Conservation (phyloP, 2,329 filamentous ascomycete genomes). For the Trichoderma asperellum region DNA sequence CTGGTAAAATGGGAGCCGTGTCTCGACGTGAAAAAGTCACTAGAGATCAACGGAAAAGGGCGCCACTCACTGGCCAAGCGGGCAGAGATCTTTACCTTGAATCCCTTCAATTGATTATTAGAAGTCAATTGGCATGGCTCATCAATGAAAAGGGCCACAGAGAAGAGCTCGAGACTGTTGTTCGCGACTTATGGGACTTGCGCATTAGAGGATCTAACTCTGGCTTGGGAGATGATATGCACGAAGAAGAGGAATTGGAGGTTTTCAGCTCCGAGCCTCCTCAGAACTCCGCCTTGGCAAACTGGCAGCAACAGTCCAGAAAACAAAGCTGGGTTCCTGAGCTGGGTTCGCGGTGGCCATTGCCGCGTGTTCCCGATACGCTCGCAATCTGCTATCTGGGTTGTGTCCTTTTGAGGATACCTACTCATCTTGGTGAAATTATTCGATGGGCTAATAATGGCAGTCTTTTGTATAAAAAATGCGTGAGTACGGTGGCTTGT, state of each 20-base stretch:
- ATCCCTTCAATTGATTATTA: slow-evolving; percentile 79
- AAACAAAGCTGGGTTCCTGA: slow-evolving; percentile 52
- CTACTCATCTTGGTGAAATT: slow-evolving; percentile 75
- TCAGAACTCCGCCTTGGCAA: slow-evolving; percentile 32
- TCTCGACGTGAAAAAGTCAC: slow-evolving; percentile 61
- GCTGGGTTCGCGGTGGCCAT: slow-evolving; percentile 52
- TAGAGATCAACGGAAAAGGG: slow-evolving; percentile 54
- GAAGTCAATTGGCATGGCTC: slow-evolving; percentile 79
- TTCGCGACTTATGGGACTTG: slow-evolving; percentile 84
- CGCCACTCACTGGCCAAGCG: slow-evolving; percentile 61
- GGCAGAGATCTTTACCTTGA: slow-evolving; percentile 82
- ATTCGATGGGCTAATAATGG: slow-evolving; percentile 68
- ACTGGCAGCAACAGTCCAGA: slow-evolving; percentile 40
- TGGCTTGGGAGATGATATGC: slow-evolving; percentile 32
- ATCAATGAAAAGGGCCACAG: slow-evolving; percentile 68
- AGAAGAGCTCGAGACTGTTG: slow-evolving; percentile 74
- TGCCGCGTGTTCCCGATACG: slow-evolving; percentile 74
- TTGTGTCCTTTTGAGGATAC: slow-evolving; percentile 73
- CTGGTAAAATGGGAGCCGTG: slow-evolving; percentile 61
- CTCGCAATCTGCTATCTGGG: slow-evolving; percentile 81
- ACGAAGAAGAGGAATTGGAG: slow-evolving; percentile 38
- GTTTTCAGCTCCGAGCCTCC: slow-evolving; percentile 48
- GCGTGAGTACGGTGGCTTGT: slow-evolving; percentile 50
- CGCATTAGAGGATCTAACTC: slow-evolving; percentile 55
- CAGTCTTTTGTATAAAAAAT: slow-evolving; percentile 72